Evolutionary conservation across 73 alveolate species (phyloP).

Genomic region (Symbiodinium pilosum): DNA sequence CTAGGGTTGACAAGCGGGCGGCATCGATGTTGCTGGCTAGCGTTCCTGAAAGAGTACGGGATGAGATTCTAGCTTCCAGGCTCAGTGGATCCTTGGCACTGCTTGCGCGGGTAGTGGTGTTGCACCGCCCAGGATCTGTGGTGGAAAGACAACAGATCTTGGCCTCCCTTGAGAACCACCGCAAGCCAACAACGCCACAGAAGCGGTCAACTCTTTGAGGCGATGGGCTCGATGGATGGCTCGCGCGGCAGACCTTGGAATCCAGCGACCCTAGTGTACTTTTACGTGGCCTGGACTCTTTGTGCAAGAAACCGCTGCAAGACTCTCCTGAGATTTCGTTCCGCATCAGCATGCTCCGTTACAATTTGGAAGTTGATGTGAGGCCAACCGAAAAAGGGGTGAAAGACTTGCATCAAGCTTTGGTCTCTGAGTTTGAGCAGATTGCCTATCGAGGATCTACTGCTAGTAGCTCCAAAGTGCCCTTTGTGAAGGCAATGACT

Average conservation of each 20-base stretch:
- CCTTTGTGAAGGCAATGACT: background rate
- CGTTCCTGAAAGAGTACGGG: background rate
- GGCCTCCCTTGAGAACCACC: background rate
- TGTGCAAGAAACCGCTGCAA: background rate
- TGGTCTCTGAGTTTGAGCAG: conserved; percentile 22
- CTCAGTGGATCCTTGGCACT: background rate
- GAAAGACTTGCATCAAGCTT: background rate
- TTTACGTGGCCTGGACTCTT: background rate
- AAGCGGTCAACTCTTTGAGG: background rate
- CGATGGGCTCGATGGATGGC: background rate
- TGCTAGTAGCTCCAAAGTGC: background rate
- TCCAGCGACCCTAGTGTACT: background rate
- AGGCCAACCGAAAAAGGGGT: background rate
- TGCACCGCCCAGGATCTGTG: background rate
- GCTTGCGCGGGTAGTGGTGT: background rate
- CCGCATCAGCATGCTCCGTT: background rate
- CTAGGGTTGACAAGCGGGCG: background rate
- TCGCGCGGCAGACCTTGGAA: background rate
- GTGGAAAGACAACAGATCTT: background rate
- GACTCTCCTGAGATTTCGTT: background rate
- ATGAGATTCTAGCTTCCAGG: background rate
- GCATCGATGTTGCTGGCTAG: background rate
- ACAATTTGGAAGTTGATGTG: background rate
- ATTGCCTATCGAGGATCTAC: background rate
- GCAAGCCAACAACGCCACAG: background rate